Percentiles rank a stretch among this genome's conserved stretches.
phyloP scores from a whole-genome alignment of 495 filamentous ascomycete species.

The Neurospora sp. region DNA sequence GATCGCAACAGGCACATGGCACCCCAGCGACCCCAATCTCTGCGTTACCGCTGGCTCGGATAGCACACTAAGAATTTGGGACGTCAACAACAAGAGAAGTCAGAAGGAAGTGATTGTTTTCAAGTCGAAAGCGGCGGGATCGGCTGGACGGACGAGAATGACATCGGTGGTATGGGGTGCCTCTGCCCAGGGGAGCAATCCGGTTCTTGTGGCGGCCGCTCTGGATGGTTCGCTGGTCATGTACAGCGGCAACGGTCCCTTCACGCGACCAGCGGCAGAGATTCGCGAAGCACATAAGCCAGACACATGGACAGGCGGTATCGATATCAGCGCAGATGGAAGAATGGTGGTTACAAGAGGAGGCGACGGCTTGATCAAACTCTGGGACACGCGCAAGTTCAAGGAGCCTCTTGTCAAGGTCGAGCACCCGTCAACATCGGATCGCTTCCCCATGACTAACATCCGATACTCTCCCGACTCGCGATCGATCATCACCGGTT shows the following conservation, averaged over 20 bases:
- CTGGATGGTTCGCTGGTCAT: slow-evolving; percentile 87
- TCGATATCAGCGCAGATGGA: slow-evolving; percentile 89
- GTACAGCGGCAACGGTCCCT: slow-evolving; percentile 84
- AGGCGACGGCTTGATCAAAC: slow-evolving; percentile 71
- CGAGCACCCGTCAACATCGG: slow-evolving; percentile 72
- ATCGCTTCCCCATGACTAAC: slow-evolving; percentile 70
- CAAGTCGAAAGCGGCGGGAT: slow-evolving; percentile 76
- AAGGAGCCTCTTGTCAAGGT: slow-evolving; percentile 73
- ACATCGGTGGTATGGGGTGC: slow-evolving; percentile 87
- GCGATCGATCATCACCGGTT: slow-evolving; percentile 79
- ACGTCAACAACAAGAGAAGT: slow-evolving; percentile 73
- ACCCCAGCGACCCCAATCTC: slow-evolving; percentile 68
- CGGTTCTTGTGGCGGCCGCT: slow-evolving; percentile 76
- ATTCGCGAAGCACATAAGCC: slow-evolving; percentile 72
- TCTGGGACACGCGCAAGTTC: slow-evolving; percentile 97
- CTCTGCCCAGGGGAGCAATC: slow-evolving; percentile 61
- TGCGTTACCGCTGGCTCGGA: slow-evolving; percentile 88
- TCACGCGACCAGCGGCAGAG: slow-evolving; percentile 74
- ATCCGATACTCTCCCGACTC: slow-evolving; percentile 82
- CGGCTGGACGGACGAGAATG: slow-evolving; percentile 86
- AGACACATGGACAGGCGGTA: slow-evolving; percentile 84
- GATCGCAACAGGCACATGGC: slow-evolving; percentile 79
- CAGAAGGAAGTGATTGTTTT: slow-evolving; percentile 93
- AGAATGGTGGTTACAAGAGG: slow-evolving; percentile 81
- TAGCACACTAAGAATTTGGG: slow-evolving; percentile 93